phyloP scores from a whole-genome alignment of 2,329 filamentous ascomycete species.

The Paracamarosporium sp. region DNA sequence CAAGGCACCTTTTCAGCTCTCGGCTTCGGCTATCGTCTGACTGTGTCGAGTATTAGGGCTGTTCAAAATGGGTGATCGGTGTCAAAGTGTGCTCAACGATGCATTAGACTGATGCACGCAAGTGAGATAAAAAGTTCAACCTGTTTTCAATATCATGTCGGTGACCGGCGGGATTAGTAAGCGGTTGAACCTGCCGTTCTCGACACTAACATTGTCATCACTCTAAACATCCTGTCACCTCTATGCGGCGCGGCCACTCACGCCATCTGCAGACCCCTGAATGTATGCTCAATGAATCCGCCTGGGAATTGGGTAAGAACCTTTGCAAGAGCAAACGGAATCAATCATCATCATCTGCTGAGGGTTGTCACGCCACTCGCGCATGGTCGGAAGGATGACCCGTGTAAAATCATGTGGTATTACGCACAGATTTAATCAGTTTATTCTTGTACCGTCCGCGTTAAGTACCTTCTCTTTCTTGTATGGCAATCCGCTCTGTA shows the following conservation, averaged over 20 bases:
- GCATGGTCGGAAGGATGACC: neutral
- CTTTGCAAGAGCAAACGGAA: neutral
- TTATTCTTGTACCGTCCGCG: slow-evolving; percentile 1
- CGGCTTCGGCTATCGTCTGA: too few relatives aligned
- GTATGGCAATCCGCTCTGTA: slow-evolving; percentile 6
- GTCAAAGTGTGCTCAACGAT: neutral
- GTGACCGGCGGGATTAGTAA: neutral
- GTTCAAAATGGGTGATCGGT: neutral
- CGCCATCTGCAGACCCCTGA: neutral
- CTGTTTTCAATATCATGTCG: neutral
- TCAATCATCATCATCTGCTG: neutral
- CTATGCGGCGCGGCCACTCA: neutral
- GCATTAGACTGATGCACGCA: neutral
- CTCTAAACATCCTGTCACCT: neutral
- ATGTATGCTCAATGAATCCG: neutral
- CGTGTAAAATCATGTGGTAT: neutral
- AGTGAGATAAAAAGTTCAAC: neutral
- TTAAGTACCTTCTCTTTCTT: slow-evolving; percentile 5
- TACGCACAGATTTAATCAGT: neutral
- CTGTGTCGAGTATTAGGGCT: neutral
- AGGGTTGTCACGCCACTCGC: neutral
- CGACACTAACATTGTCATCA: neutral
- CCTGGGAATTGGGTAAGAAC: neutral
- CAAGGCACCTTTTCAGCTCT: too few relatives aligned
- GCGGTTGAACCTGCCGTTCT: neutral